Conservation (phyloP, 148 eudicot genomes). For the Persicaria tinctoria region DNA sequence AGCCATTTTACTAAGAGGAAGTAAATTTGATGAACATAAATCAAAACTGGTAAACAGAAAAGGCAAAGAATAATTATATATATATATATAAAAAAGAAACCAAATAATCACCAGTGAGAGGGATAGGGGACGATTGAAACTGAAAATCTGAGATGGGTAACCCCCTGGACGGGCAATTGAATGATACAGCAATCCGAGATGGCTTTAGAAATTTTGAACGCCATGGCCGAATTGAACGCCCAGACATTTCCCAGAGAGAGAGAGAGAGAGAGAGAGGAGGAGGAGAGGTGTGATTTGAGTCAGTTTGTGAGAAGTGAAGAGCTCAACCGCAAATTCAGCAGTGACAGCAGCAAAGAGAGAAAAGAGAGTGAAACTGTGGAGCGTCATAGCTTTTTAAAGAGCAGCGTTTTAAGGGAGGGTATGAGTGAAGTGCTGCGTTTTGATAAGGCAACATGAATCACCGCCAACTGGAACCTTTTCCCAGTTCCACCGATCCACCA, state of each 20-base stretch:
- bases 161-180: conserved; percentile 7
- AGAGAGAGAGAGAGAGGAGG: background rate
- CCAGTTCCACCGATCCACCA: too few relatives aligned
- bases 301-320: too few relatives aligned
- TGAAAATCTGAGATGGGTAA: conserved; percentile 10
- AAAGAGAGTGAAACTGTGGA: too few relatives aligned
- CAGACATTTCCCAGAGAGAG: background rate
- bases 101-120: background rate
- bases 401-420: too few relatives aligned
- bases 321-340: too few relatives aligned
- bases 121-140: conserved; percentile 8
- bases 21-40: background rate
- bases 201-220: background rate
- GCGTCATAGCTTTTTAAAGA: too few relatives aligned
- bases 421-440: too few relatives aligned
- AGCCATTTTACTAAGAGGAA: too few relatives aligned
- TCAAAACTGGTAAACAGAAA: background rate
- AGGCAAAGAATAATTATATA: background rate
- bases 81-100: too few relatives aligned
- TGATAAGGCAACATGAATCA: too few relatives aligned
- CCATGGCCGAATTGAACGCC: conserved; percentile 10
- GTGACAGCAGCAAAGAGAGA: too few relatives aligned
- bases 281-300: background rate
- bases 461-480: too few relatives aligned
- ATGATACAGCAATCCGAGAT: background rate